A percentile compares a stretch with the other conserved stretches of the same genome.
Evolutionary conservation across 371 early-diverging fungal species (phyloP).

Genomic region (Apophysomyces variabilis): DNA sequence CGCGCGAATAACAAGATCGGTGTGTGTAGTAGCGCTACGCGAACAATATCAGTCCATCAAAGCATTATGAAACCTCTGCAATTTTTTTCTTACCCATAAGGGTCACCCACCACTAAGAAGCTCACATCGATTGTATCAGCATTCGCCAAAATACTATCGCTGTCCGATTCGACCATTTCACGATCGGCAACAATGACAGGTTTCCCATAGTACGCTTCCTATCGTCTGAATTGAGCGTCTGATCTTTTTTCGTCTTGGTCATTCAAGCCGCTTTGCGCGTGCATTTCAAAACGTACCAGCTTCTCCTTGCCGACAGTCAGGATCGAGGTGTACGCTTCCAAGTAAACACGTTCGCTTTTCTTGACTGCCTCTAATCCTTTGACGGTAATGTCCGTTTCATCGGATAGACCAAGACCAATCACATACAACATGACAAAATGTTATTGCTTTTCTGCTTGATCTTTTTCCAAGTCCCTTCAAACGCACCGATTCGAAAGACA

Average conservation of each 20-base stretch:
- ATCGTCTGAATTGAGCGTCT: not conserved
- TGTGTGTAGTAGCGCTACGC: constrained; percentile 98
- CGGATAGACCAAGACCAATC: constrained; percentile 97
- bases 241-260: not conserved
- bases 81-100: constrained; percentile 74
- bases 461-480: not conserved
- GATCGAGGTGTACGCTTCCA: constrained; percentile 99
- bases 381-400: constrained; percentile 96
- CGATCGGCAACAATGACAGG: constrained; percentile 90
- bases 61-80: not conserved
- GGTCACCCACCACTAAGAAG: constrained; percentile 99
- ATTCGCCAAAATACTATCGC: constrained; percentile 88
- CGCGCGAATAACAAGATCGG: constrained; percentile 96
- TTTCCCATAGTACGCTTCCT: constrained; percentile 91
- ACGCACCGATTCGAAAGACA: not conserved
- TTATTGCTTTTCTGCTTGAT: not conserved
- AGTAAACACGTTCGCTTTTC: constrained; percentile 88
- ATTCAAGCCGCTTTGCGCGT: not conserved
- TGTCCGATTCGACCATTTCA: constrained; percentile 95
- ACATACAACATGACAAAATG: constrained; percentile 80
- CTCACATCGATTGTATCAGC: constrained; percentile 91
- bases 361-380: constrained; percentile 95
- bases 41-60: not conserved
- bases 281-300: constrained; percentile 56
- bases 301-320: constrained; percentile 84